Base-by-base conservation (phyloP, 257 asterid genomes). In the Galeopsis tetrahit region DNA sequence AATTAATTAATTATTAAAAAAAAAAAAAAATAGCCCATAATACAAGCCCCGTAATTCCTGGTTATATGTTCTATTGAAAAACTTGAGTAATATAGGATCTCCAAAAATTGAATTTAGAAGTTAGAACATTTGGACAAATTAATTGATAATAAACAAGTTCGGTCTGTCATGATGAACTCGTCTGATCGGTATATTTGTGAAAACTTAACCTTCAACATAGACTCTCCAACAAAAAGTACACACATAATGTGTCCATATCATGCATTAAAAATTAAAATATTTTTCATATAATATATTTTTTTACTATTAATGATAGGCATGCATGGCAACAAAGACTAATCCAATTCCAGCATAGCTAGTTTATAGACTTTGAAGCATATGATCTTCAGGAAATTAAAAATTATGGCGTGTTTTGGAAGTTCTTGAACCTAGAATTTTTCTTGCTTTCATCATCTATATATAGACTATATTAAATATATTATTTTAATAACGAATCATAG, bases 1-100 rank as follows among this genome's bases (percentile, higher is more conserved):
- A 0, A 70, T 32, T 2, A 21, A 5, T 46, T 57, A 49, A 5
- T 21, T 21, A 21, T 21, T 21, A 21, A 0, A 21, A 0, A 21
- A 21, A 0, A 21, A 21, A 7, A 8, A 17, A 43, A 36, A 55
- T 1, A 4, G 21, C 10, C 10, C 7, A 48, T 1, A 40, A 9
- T 51, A 17, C 35, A 66, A 34, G 28, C 11, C 46, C 73, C 78
- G 69, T 10, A 71, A 72, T 65, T 66, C 62, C 42, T 57, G 81
- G 60, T 38, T 15, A 66, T 53, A 39, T 33, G 36, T 70, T 55
- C 21, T 52, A 61, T 52, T 77, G 79, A 66, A 67, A 57, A 58
- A 32, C 53, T 58, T 58, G 32, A 34, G 42, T 36, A 55, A 11
- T 9, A 40, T 13, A 7, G 8, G 55, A 35, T 14, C 14, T 43